Evolutionary conservation across 2,329 filamentous ascomycete genomes (phyloP), one percentile per base, ranked within the genome.

Genomic region (Metarhizium brunneum): DNA sequence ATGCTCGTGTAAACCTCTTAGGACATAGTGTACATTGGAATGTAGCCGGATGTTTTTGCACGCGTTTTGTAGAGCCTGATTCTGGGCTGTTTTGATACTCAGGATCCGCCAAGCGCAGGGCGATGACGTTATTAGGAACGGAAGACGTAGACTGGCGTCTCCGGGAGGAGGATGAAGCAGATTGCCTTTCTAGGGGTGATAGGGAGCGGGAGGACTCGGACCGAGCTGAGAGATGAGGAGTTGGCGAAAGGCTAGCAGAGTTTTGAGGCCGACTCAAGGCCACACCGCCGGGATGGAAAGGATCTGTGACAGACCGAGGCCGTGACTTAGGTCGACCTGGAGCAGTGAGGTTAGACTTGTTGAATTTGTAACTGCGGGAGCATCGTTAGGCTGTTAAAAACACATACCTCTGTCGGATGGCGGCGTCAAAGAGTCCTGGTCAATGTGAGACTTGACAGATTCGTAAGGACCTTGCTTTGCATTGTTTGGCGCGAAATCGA

Each of bases 41-140:
- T 0, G 92, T 99, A 6, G 94, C 94, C 0, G 94, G 94, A 64
- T 99, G 94, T 67, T 99, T 99, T 70, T 99, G 94, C 1, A 90
- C 85, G n/a, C 94, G 85, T 68, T 94, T 95, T 6, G 83, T 74
- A 43, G 77, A 80, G 50, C 86, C 83, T 48, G 75, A 75, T 13
- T 80, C 75, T 54, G 81, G 80, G 4, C 82, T 79, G 29, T 83
- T 84, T 55, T 91, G 87, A 59, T 92, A 87, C 47, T 91, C 87
- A 0, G 92, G 92, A 69, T 96, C 90, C 11, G 91, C 92, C 16
- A 97, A 80, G 58, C 92, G 90, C 45, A 97, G 76, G n/a, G 95
- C 94, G 66, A 96, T 83, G 0, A 81, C 74, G 56, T 84, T 84
- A 53, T 82, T 83, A 2, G 81, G 81, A 4, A 83, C 80, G 0